Percentiles rank a stretch among this genome's conserved stretches.
Evolutionary conservation across 805 yeast genomes (phyloP).

Genomic region (Saturnispora hagleri): DNA sequence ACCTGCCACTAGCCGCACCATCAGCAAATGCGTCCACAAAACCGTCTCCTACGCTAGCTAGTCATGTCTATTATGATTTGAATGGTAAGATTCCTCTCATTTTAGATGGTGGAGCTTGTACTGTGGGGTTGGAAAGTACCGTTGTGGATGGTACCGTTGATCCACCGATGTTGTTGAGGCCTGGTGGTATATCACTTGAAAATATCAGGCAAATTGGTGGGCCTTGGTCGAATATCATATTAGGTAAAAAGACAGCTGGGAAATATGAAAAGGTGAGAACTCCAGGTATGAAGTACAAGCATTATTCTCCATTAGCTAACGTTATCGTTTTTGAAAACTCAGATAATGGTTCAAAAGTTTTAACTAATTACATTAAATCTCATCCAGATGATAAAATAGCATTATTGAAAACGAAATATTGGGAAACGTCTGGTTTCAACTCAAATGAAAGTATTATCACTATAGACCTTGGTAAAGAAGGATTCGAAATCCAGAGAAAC

Average conservation of each 20-base stretch:
- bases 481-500: constrained; percentile 61
- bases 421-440: constrained; percentile 20
- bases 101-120: constrained; percentile 82
- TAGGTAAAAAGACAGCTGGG: constrained; percentile 62
- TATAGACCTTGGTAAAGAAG: constrained; percentile 34
- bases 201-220: constrained; percentile 52
- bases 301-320: constrained; percentile 84
- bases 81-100: constrained; percentile 73
- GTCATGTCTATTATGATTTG: constrained; percentile 76
- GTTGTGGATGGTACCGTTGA: constrained; percentile 80
- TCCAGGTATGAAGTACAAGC: constrained; percentile 97
- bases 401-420: constrained; percentile 36
- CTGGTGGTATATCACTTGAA: constrained; percentile 88
- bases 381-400: constrained; percentile 34
- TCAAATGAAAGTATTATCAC: background rate
- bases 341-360: constrained; percentile 32
- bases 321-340: constrained; percentile 58
- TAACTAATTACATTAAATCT: constrained; percentile 20
- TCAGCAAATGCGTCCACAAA: constrained; percentile 94
- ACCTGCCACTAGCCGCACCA: constrained; percentile 93
- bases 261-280: constrained; percentile 66
- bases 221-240: constrained; percentile 51
- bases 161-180: constrained; percentile 86
- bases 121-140: constrained; percentile 89
- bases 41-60: constrained; percentile 87